A percentile compares a stretch with the other conserved stretches of the same genome.
These are phyloP conservation scores for Coemansia sp. DNA, from an alignment of 192 early-diverging fungal genomes.

Conservation along the genomic window DNA sequence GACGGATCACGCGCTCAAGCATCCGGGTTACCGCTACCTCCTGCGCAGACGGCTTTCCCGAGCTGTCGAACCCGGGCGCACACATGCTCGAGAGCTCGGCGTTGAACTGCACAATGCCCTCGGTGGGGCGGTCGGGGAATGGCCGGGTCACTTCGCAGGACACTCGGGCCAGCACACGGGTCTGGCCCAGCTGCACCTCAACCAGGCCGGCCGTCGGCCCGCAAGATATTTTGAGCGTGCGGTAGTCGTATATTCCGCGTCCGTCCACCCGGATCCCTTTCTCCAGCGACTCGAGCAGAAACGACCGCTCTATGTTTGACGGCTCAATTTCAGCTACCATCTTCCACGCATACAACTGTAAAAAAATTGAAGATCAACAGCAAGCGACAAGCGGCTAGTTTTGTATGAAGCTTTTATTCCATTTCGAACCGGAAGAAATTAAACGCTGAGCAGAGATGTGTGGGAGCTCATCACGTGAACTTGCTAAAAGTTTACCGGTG, in stretches of 20 bases:
- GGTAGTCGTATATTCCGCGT: slow-evolving; percentile 70
- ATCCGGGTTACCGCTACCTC: slow-evolving; percentile 82
- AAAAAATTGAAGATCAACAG: background rate
- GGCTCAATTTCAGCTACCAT: slow-evolving; percentile 52
- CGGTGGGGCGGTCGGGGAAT: slow-evolving; percentile 71
- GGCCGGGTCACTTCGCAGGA: slow-evolving; percentile 68
- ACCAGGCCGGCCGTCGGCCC: slow-evolving; percentile 67
- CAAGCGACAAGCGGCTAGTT: too few species aligned
- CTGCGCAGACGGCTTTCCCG: slow-evolving; percentile 63
- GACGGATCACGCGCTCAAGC: slow-evolving; percentile 82
- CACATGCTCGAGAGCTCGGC: slow-evolving; percentile 89
- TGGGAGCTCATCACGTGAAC: background rate
- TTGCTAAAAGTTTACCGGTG: slow-evolving; percentile 21
- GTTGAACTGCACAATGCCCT: slow-evolving; percentile 81
- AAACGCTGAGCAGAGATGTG: background rate
- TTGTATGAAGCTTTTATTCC: too few species aligned
- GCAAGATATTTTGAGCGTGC: slow-evolving; percentile 62
- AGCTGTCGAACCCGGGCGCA: slow-evolving; percentile 62
- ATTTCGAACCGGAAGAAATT: background rate
- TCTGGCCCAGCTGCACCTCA: slow-evolving; percentile 80
- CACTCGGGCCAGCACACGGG: slow-evolving; percentile 69
- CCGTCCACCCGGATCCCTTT: slow-evolving; percentile 74
- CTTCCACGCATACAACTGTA: background rate
- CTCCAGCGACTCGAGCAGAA: slow-evolving; percentile 65
- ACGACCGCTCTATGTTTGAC: slow-evolving; percentile 73